Conservation (phyloP, 2,329 filamentous ascomycete species). For the Sclerotinia borealis region DNA sequence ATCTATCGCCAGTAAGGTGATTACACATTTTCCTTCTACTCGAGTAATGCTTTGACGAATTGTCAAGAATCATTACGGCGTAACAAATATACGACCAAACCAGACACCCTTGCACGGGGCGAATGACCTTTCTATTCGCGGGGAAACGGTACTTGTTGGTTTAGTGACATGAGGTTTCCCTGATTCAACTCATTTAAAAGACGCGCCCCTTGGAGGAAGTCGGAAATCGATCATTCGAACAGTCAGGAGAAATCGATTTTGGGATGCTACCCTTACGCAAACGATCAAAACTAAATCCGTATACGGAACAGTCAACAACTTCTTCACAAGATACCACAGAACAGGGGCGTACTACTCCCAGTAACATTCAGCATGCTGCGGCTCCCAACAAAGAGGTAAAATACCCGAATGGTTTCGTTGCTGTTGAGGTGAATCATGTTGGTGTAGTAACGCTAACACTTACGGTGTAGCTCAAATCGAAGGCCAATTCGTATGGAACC, state of each 20-base stretch:
- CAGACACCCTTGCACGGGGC: constrained; percentile 5
- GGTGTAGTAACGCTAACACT: constrained; percentile 11
- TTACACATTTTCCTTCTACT: not conserved
- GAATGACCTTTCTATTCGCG: constrained; percentile 5
- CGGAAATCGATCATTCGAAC: not conserved
- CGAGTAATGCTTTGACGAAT: not conserved
- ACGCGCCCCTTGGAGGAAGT: constrained; percentile 1
- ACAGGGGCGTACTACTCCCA: constrained; percentile 7
- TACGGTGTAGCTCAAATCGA: constrained; percentile 23
- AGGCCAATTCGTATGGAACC: constrained; percentile 53
- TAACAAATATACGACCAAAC: not conserved
- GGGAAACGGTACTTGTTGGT: not conserved
- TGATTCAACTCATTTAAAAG: not conserved
- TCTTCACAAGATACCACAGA: constrained; percentile 14
- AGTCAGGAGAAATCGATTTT: not conserved
- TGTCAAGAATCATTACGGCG: not conserved
- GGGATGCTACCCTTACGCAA: constrained; percentile 30
- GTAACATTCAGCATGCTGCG: not conserved
- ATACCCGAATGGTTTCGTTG: not conserved
- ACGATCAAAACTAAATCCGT: constrained; percentile 23
- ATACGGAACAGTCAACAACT: constrained; percentile 17
- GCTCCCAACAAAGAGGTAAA: constrained; percentile 2
- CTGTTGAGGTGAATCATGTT: not conserved
- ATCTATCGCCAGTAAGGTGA: not conserved
- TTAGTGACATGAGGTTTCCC: constrained; percentile 7